These are phyloP conservation scores for Plasmodium ovale DNA, from an alignment of 169 alveolate genomes.

Conservation along the genomic window DNA sequence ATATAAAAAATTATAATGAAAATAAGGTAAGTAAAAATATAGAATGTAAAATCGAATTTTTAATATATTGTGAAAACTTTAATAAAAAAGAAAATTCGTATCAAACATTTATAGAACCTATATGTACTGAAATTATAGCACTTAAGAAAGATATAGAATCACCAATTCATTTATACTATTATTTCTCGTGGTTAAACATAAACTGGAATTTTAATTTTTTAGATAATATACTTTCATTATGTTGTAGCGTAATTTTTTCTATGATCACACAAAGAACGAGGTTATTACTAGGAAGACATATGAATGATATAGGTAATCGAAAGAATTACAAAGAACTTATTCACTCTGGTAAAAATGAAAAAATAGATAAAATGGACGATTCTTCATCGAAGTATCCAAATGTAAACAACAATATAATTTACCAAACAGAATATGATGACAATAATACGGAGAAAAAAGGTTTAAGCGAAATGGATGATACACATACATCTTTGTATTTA, in stretches of 20 bases:
- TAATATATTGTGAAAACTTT: conserved; percentile 64
- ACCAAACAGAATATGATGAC: conserved; percentile 66
- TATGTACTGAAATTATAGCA: conserved; percentile 59
- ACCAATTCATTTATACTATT: conserved; percentile 64
- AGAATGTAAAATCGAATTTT: conserved; percentile 52
- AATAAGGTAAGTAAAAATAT: conserved; percentile 47
- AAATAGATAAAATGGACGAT: conserved; percentile 42
- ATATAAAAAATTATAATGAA: conserved; percentile 45
- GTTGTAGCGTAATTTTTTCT: conserved; percentile 73
- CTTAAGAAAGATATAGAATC: conserved; percentile 34
- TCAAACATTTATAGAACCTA: conserved; percentile 73
- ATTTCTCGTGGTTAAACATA: conserved; percentile 72
- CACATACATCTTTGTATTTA: conserved; percentile 40
- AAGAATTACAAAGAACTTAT: conserved; percentile 16
- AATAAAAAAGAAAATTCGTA: conserved; percentile 69
- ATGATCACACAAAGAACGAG: conserved; percentile 75
- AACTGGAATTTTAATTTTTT: conserved; percentile 56
- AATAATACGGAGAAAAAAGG: conserved; percentile 55
- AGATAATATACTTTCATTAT: conserved; percentile 60
- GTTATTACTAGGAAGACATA: conserved; percentile 49
- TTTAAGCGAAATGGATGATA: conserved; percentile 69
- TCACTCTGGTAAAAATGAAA: conserved; percentile 25
- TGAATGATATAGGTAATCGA: conserved; percentile 34
- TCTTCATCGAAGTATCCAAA: conserved; percentile 41
- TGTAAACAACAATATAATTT: conserved; percentile 3